Conservation (phyloP, 2,329 filamentous ascomycete species). For the Westerdykella aurantiaca region DNA sequence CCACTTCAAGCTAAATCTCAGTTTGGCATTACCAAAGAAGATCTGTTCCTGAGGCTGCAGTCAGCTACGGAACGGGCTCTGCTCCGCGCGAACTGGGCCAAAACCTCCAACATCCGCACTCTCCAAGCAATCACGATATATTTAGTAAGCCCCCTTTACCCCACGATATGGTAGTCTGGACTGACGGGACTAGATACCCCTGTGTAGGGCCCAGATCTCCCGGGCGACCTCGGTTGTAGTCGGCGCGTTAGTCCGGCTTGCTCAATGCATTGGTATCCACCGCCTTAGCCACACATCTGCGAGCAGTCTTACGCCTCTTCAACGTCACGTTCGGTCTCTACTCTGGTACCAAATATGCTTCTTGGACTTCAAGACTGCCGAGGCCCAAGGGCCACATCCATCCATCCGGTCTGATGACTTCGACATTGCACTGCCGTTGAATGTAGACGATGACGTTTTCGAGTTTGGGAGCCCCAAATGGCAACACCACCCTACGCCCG, state of each 20-base stretch:
- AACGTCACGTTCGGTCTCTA: conserved; percentile 33
- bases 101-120: conserved; percentile 35
- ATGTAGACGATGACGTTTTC: conserved; percentile 36
- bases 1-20: conserved; percentile 36
- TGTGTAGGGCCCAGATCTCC: conserved; percentile 35
- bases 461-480: conserved; percentile 32
- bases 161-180: background rate
- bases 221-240: conserved; percentile 35
- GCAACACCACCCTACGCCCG: conserved; percentile 29
- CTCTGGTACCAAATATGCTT: conserved; percentile 38
- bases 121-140: conserved; percentile 36
- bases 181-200: conserved; percentile 27
- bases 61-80: conserved; percentile 35
- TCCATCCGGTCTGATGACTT: conserved; percentile 35
- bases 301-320: conserved; percentile 30
- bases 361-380: conserved; percentile 35
- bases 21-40: conserved; percentile 36
- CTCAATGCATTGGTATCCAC: conserved; percentile 37
- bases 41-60: conserved; percentile 31
- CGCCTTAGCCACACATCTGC: conserved; percentile 31
- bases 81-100: conserved; percentile 34
- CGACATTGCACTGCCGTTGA: conserved; percentile 33
- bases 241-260: conserved; percentile 34
- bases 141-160: conserved; percentile 16
- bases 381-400: conserved; percentile 35